Evolutionary conservation across 179 eudicot genomes (phyloP), one percentile per base, ranked within the genome.

Genomic region (Silene noctiflora): DNA sequence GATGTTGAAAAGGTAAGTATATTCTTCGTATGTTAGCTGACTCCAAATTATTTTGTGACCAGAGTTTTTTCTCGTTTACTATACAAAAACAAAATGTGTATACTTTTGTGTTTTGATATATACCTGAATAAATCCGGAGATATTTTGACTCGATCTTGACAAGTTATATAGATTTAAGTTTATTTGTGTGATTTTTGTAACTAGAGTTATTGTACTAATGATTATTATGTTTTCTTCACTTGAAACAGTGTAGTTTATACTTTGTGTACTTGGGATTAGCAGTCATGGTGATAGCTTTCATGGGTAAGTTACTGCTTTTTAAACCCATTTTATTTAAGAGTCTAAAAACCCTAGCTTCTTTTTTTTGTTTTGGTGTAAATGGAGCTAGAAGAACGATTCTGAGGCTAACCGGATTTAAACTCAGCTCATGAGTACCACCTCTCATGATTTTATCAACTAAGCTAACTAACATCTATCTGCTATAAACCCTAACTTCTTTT

Each of bases 211-310:
- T n/a, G n/a, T 24, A 25, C 53, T 73, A 67, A 81, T 63, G 33
- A 77, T 71, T 56, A 2, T 58, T 64, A 24, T 67, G 7, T 73
- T 69, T 7, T 48, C 64, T 24, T 58, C 17, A 19, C 7, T 61
- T 19, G 11, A 61, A 51, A 55, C 98, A 94, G 98, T 94, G 97
- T 81, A 89, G 96, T 76, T 84, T 92, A 68, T 87, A 86, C 87
- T 92, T 90, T 69, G 96, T 92, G 21, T 88, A 82, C 91, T 80
- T 94, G 90, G 98, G 98, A 77, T 67, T 89, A 69, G 91, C 84
- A 73, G 97, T 92, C 69, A 75, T 89, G 85, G 89, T 84, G 76
- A 81, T 84, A 63, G 98, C 96, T 74, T 94, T 94, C 81, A 83
- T 92, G 97, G 98, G 98, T 94, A 90, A 84, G 78, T 13, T 51